Base-by-base conservation (phyloP, 345 rosid genomes). In the Jatropha curcas region DNA sequence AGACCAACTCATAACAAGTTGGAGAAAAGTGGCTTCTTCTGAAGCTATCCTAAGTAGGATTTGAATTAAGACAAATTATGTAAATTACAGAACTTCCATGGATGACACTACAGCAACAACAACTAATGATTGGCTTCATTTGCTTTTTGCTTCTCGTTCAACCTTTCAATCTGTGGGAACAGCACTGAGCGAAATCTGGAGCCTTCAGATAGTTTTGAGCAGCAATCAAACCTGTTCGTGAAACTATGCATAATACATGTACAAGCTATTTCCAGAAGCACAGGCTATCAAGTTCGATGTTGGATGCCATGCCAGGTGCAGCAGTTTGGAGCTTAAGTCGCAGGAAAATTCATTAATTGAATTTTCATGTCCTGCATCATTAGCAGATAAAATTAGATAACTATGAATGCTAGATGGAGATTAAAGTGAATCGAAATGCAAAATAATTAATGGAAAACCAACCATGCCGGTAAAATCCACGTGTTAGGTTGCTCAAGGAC, bases 241-340 rank as follows among this genome's bases (percentile, higher is more conserved):
- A 13, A 27, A 58, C 78, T 81, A 89, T 1, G 85, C 88, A 25
- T 79, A 60, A 73, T 84, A 84, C 81, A 87, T 83, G 83, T 79
- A 83, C 85, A 89, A 62, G 82, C 91, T 86, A 69, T 79, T 86
- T 71, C 86, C 85, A 41, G 86, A 80, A 48, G 91, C 84, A 75
- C 88, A 86, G 10, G 91, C 94, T 33, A 89, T 82, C 72, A 87
- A 53, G 75, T 82, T 79, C 16, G 75, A 39, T 0, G 77, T 56
- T n/a, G 94, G 91, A 70, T 89, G 91, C 91, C 94, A 89, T 27
- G 84, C 86, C 28, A 86, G 61, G 79, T 82, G 91, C 56, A 81
- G 84, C 81, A 87, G 55, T 87, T 86, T 89, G 50, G 83, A 74
- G 70, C 74, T 80, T 6, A 80, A n/a, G 82, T 83, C 70, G 41